A percentile compares a stretch with the other conserved stretches of the same genome.
Evolutionary conservation across 2,329 filamentous ascomycete species (phyloP).

Genomic region (Fusarium duplospermum): DNA sequence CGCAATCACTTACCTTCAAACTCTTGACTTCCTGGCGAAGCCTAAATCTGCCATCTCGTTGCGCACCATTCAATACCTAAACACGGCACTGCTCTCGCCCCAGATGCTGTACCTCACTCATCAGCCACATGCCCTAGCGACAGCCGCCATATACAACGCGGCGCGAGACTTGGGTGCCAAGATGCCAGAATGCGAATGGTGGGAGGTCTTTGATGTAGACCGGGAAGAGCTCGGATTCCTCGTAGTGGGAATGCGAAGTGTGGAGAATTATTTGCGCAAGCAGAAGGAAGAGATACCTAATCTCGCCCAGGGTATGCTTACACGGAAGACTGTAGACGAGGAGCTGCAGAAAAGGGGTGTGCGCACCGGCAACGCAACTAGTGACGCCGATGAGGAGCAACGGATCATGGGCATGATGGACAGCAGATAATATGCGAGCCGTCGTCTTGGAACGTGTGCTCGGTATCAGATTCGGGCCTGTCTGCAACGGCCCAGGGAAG

Average conservation of each 20-base stretch:
- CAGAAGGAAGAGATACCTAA: constrained; percentile 68
- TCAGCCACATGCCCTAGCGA: constrained; percentile 86
- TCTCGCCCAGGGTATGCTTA: constrained; percentile 64
- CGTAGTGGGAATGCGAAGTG: constrained; percentile 84
- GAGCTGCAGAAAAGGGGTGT: constrained; percentile 69
- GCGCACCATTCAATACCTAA: constrained; percentile 81
- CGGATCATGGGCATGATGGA: constrained; percentile 57
- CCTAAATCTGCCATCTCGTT: constrained; percentile 66
- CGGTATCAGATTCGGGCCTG: constrained; percentile 22
- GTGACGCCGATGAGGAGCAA: constrained; percentile 54
- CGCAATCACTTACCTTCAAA: constrained; percentile 91
- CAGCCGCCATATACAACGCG: constrained; percentile 90
- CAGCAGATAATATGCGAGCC: constrained; percentile 37
- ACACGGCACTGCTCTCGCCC: constrained; percentile 85
- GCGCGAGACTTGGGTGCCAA: constrained; percentile 80
- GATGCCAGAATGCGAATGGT: constrained; percentile 89
- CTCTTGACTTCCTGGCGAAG: constrained; percentile 74
- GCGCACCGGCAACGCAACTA: constrained; percentile 40
- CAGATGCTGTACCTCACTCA: constrained; percentile 93
- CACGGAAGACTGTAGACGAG: constrained; percentile 65
- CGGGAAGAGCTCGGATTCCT: constrained; percentile 94
- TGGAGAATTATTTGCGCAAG: constrained; percentile 74
- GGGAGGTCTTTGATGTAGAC: constrained; percentile 98
- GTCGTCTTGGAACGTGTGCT: neutral
- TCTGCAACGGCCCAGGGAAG: neutral